Conservation (phyloP, 495 filamentous ascomycete genomes). For the Penicillium steckii region DNA sequence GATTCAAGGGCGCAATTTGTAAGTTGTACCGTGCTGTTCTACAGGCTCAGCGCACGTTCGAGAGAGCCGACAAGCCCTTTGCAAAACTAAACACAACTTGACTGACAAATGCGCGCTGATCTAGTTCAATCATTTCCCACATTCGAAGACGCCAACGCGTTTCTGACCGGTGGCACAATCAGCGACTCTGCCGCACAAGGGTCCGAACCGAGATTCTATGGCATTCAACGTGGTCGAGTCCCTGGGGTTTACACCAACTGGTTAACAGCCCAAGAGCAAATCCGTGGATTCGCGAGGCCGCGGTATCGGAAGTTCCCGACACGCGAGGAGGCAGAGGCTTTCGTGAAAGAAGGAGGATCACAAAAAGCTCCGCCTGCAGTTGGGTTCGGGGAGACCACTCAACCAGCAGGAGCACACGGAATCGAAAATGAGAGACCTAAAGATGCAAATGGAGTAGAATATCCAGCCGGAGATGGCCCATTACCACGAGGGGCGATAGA, state of each 20-base stretch:
- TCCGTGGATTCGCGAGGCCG: slow-evolving; percentile 71
- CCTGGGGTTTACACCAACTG: slow-evolving; percentile 91
- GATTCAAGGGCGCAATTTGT: slow-evolving; percentile 85
- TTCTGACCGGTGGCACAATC: slow-evolving; percentile 59
- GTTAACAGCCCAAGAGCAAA: slow-evolving; percentile 72
- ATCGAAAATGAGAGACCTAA: slow-evolving; percentile 31
- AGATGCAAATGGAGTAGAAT: slow-evolving; percentile 43
- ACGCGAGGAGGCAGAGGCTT: slow-evolving; percentile 72
- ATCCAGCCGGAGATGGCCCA: slow-evolving; percentile 54
- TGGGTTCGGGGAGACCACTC: slow-evolving; percentile 23
- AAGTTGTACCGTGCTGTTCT: slow-evolving; percentile 31
- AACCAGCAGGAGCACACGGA: slow-evolving; percentile 23
- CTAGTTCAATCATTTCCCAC: slow-evolving; percentile 83
- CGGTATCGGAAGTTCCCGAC: slow-evolving; percentile 82
- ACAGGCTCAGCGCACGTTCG: background rate
- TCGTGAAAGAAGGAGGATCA: slow-evolving; percentile 53
- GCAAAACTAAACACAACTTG: slow-evolving; percentile 12
- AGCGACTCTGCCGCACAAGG: slow-evolving; percentile 15
- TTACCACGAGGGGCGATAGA: slow-evolving; percentile 56
- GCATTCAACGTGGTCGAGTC: slow-evolving; percentile 73
- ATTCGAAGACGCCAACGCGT: slow-evolving; percentile 74
- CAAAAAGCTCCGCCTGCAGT: slow-evolving; percentile 17
- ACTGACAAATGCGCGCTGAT: slow-evolving; percentile 1
- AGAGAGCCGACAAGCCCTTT: too few species aligned
- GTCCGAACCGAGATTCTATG: slow-evolving; percentile 64